phyloP scores from a whole-genome alignment of 495 filamentous ascomycete species.

The Penicillium simplicissimum region DNA sequence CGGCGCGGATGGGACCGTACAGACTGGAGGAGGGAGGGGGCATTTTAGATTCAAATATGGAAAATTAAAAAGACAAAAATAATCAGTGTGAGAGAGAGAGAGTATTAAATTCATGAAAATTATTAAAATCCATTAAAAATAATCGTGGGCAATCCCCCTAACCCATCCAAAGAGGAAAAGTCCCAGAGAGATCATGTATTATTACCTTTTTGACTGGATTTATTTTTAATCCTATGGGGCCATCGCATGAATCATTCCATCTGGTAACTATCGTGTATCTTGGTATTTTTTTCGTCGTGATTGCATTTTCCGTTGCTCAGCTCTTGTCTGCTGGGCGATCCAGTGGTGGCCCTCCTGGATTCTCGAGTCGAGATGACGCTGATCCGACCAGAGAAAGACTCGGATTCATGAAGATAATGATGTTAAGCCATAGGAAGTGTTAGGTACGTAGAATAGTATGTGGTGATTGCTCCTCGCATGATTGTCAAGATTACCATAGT shows the following conservation, averaged over 20 bases:
- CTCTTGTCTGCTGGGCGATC: too few species aligned
- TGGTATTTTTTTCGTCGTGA: too few species aligned
- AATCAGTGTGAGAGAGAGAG: background rate
- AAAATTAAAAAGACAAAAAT: background rate
- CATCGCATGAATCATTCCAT: conserved; percentile 9
- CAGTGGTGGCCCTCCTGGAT: too few species aligned
- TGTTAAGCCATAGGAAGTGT: too few species aligned
- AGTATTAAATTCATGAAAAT: background rate
- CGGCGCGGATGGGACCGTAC: conserved; percentile 28
- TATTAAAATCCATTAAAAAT: background rate
- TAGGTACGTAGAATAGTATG: too few species aligned
- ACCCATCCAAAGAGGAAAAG: background rate
- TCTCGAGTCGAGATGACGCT: too few species aligned
- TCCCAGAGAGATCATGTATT: background rate
- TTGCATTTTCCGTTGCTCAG: too few species aligned
- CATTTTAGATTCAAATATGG: conserved; percentile 5
- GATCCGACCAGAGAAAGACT: too few species aligned
- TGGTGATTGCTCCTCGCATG: too few species aligned
- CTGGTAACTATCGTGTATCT: background rate
- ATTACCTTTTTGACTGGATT: background rate
- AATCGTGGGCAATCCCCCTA: background rate
- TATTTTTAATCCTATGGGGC: conserved; percentile 3
- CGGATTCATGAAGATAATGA: too few species aligned
- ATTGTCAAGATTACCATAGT: background rate
- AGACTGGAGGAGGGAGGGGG: background rate